Conservation (phyloP, 768 basidiomycete genomes). For the Butyriboletus loyo region DNA sequence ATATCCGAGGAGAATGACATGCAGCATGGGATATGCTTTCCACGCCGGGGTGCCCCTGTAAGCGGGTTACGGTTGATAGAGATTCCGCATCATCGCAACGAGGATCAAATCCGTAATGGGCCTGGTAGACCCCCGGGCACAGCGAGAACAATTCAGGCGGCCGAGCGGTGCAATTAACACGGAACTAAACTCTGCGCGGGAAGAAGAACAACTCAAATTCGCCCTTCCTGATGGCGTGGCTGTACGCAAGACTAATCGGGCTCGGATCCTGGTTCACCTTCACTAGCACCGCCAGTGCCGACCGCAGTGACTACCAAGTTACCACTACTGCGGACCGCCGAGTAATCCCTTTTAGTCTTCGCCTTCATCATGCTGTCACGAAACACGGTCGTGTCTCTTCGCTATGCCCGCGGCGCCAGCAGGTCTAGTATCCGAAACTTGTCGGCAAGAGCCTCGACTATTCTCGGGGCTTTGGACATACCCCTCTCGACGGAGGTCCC, state of each 20-base stretch:
- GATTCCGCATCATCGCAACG: slow-evolving; percentile 24
- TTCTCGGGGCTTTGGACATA: slow-evolving; percentile 66
- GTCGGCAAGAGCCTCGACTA: slow-evolving; percentile 66
- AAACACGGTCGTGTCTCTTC: slow-evolving; percentile 9
- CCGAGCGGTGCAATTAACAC: too few relatives aligned
- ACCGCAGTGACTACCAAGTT: too few relatives aligned
- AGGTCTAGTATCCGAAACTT: slow-evolving; percentile 38
- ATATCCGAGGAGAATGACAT: slow-evolving; percentile 20
- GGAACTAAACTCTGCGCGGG: too few relatives aligned
- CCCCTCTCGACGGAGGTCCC: slow-evolving; percentile 50
- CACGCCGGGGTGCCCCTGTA: slow-evolving; percentile 32
- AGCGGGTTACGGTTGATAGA: slow-evolving; percentile 9
- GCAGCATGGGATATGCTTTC: slow-evolving; percentile 23
- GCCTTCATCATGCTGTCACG: slow-evolving; percentile 27
- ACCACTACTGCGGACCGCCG: background rate
- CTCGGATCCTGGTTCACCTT: slow-evolving; percentile 1
- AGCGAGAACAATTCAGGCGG: background rate
- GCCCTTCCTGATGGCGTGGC: slow-evolving; percentile 15
- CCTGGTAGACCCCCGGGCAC: slow-evolving; percentile 21
- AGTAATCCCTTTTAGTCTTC: background rate
- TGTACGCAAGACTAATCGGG: slow-evolving; percentile 5
- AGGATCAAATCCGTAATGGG: slow-evolving; percentile 22
- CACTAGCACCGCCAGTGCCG: background rate
- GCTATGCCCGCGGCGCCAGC: slow-evolving; percentile 17
- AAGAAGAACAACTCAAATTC: background rate